These are phyloP conservation scores for Pleurotus salmoneostramineus DNA, from an alignment of 768 basidiomycete genomes.

Conservation along the genomic window DNA sequence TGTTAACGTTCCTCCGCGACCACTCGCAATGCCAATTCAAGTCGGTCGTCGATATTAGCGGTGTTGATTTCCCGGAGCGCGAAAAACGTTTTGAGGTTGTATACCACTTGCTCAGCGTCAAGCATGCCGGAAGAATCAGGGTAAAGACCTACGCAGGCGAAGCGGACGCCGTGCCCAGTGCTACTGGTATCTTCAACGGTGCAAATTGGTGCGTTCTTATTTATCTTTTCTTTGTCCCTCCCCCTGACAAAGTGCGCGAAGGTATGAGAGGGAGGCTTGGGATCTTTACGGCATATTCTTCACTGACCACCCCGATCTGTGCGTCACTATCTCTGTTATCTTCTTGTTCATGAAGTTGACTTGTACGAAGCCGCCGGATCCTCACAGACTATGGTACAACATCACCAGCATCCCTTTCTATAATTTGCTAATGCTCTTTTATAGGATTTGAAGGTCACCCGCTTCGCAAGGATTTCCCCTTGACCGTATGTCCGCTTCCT, in stretches of 20 bases:
- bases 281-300: conserved; percentile 98
- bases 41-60: conserved; percentile 87
- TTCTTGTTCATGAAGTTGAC: conserved; percentile 11
- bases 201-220: conserved; percentile 80
- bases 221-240: not conserved
- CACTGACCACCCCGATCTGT: conserved; percentile 94
- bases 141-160: conserved; percentile 98
- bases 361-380: conserved; percentile 74
- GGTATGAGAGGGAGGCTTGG: conserved; percentile 98
- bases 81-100: conserved; percentile 95
- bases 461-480: conserved; percentile 95
- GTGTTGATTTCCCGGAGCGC: conserved; percentile 92
- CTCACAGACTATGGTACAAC: conserved; percentile 91
- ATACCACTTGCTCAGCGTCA: conserved; percentile 86
- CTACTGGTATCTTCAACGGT: conserved; percentile 73
- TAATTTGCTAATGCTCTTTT: conserved; percentile 6
- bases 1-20: conserved; percentile 90
- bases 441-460: conserved; percentile 96
- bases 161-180: conserved; percentile 86
- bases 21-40: conserved; percentile 96
- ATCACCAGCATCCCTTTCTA: not conserved
- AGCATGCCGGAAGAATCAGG: conserved; percentile 78
- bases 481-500: conserved; percentile 61
- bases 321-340: conserved; percentile 26
- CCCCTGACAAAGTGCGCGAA: no score